Evolutionary conservation across 2,329 filamentous ascomycete species (phyloP), one percentile per base, ranked within the genome.

Genomic region (Rhytidhysteron rufulum): DNA sequence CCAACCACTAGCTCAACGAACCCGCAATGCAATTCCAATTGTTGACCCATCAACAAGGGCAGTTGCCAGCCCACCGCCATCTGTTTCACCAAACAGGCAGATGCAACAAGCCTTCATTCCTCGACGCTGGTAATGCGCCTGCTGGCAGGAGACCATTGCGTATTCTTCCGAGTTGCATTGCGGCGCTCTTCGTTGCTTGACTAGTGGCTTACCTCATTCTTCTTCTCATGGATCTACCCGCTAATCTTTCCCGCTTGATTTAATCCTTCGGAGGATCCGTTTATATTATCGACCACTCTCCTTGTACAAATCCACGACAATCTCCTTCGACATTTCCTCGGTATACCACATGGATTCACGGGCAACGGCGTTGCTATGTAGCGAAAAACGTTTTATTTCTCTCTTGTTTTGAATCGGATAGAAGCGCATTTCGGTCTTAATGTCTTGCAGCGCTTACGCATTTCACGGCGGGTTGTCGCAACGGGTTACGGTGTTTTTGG

Each of bases 11-110:
- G 88, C 90, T 47, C 88, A 90, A 49, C 87, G 93, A 54, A 82
- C 85, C 43, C 88, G 89, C 68, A 97, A 96, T 67, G 88, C 93
- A 60, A 97, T 97, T 53, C 91, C 91, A 44, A 98, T 98, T 65
- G 88, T 97, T 69, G 95, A 98, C 75, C 93, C 93, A 40, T 86
- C 80, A 54, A 96, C 91, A 42, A 89, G 93, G 60, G 82, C 89
- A 60, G 85, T 96, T 74, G 83, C 88, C 41, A 95, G 88, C 72
- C 91, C 91, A 53, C 88, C 91, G 19, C 84, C 84, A 47, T 82
- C 78, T 50, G 77, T 83, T 59, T 82, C 80, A 41, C 80, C 81
- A 44, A 77, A 72, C 62, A 75, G 80, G 52, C 65, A 68, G 70
- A 77, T 79, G 73, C 80, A 82, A 71, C 73, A 77, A 62, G 70